Conservation (phyloP, 805 yeast species). For the Candida endomychidarum region DNA sequence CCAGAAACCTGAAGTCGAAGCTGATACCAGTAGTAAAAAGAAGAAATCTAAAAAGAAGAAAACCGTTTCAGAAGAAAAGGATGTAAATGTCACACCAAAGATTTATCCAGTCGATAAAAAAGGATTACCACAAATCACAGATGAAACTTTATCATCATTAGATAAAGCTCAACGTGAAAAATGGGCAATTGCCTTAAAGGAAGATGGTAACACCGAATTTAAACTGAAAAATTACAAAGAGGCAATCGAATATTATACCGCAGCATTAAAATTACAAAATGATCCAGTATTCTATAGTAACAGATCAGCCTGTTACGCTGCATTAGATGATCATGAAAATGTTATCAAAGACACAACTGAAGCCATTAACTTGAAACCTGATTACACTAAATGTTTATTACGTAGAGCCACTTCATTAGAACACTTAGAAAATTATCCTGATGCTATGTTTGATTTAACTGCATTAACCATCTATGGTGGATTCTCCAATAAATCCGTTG, state of each 20-base stretch:
- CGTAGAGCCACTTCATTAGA: conserved; percentile 95
- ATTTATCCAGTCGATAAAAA: conserved; percentile 52
- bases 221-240: conserved; percentile 63
- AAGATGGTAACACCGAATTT: conserved; percentile 82
- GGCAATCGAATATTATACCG: conserved; percentile 79
- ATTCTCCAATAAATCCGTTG: conserved; percentile 73
- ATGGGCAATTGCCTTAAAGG: conserved; percentile 77
- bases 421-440: conserved; percentile 69
- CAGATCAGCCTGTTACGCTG: conserved; percentile 94
- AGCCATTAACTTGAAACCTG: conserved; percentile 84
- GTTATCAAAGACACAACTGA: conserved; percentile 85
- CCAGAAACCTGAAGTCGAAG: conserved; percentile 20
- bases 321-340: conserved; percentile 74
- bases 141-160: conserved; percentile 45
- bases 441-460: conserved; percentile 89
- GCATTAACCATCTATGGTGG: conserved; percentile 86
- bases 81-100: conserved; percentile 13
- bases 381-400: conserved; percentile 84
- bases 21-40: conserved; percentile 31
- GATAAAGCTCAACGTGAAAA: conserved; percentile 54
- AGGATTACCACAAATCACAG: conserved; percentile 60
- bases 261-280: conserved; percentile 69
- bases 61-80: conserved; percentile 23
- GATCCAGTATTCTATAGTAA: conserved; percentile 93
- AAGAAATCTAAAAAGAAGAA: conserved; percentile 49